Percentiles rank a stretch among this genome's conserved stretches.
Conservation (phyloP, 1,284 basidiomycete species). For the Neotropicomus parvogracilis region DNA sequence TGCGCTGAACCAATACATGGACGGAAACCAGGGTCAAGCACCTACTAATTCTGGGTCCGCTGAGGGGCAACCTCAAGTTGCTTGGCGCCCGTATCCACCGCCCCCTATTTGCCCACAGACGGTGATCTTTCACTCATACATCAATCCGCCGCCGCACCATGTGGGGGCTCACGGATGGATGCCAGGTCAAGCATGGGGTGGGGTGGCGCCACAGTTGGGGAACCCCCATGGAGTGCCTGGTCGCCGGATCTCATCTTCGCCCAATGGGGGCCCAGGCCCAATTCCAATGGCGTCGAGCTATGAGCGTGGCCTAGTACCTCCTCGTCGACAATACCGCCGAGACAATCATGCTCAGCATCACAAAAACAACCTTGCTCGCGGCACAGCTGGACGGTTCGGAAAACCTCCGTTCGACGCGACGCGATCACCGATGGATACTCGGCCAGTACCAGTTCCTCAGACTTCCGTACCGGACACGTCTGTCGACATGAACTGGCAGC, state of each 20-base stretch:
- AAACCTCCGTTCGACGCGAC: conserved; percentile 18
- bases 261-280: conserved; percentile 15
- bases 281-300: conserved; percentile 16
- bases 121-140: conserved; percentile 30
- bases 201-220: conserved; percentile 15
- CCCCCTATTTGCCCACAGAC: conserved; percentile 28
- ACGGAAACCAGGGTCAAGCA: conserved; percentile 29
- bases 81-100: conserved; percentile 31
- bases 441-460: conserved; percentile 11
- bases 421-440: conserved; percentile 19
- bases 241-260: conserved; percentile 17
- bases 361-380: conserved; percentile 24
- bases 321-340: conserved; percentile 33
- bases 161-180: conserved; percentile 28
- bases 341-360: conserved; percentile 28
- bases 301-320: conserved; percentile 27
- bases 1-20: conserved; percentile 56
- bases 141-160: conserved; percentile 24
- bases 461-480: conserved; percentile 9
- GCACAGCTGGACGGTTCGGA: conserved; percentile 18
- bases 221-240: conserved; percentile 16
- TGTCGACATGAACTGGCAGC: conserved; percentile 21
- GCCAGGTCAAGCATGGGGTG: conserved; percentile 27
- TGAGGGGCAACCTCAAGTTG: conserved; percentile 23
- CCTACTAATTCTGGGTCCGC: conserved; percentile 17